Conservation (phyloP, 2,329 filamentous ascomycete species). For the Exophiala sideris region DNA sequence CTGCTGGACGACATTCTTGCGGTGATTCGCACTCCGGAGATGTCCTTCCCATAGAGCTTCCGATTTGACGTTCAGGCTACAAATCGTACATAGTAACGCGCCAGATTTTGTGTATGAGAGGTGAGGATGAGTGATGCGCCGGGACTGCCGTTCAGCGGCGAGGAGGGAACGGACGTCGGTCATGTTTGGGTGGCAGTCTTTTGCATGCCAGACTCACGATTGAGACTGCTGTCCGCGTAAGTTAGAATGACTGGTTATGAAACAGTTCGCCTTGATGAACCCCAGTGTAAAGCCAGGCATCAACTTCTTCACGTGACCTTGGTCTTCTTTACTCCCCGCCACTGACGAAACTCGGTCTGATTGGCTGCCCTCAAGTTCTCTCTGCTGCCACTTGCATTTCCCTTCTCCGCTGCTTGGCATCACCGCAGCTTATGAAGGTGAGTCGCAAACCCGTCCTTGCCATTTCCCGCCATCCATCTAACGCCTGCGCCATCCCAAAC, state of each 20-base stretch:
- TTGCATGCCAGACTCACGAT: neutral
- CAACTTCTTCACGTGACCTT: neutral
- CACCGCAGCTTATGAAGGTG: conserved; percentile 1
- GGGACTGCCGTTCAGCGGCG: conserved; percentile 70
- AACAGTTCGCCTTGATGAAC: too few relatives aligned
- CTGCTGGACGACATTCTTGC: conserved; percentile 35
- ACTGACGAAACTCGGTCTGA: neutral
- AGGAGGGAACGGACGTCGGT: conserved; percentile 76
- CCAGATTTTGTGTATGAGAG: conserved; percentile 66
- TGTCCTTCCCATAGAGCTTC: conserved; percentile 68
- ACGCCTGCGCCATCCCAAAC: conserved; percentile 3
- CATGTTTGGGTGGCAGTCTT: conserved; percentile 49
- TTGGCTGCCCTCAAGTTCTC: neutral
- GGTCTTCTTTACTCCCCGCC: too few relatives aligned
- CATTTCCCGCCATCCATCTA: neutral
- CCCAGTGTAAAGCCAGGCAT: neutral
- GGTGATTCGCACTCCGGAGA: conserved; percentile 49
- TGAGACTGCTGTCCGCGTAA: neutral
- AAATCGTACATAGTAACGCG: conserved; percentile 65
- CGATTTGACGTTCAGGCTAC: conserved; percentile 61
- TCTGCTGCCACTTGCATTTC: neutral
- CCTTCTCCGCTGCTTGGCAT: conserved; percentile 3
- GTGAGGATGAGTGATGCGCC: conserved; percentile 68
- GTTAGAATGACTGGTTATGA: too few relatives aligned
- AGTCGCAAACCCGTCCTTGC: too few relatives aligned